Evolutionary conservation across 768 basidiomycete species (phyloP).

Genomic region (Epithele typhae): DNA sequence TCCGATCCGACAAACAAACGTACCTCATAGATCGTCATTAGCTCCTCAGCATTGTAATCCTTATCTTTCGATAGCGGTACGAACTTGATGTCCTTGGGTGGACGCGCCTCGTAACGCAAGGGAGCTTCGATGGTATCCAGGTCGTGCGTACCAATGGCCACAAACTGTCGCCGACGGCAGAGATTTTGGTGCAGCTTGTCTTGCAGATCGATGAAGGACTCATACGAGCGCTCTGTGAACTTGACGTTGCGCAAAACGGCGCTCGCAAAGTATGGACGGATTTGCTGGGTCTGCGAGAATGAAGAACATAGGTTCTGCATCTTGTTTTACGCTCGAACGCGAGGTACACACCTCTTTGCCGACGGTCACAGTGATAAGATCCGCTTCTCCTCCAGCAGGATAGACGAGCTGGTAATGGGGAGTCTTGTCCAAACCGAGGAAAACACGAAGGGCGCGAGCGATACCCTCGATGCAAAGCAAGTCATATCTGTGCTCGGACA

Average conservation of each 20-base stretch:
- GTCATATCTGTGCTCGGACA: conserved; percentile 69
- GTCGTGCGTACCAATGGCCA: conserved; percentile 97
- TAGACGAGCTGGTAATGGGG: conserved; percentile 73
- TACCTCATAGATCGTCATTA: conserved; percentile 95
- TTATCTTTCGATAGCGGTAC: conserved; percentile 77
- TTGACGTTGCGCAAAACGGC: conserved; percentile 87
- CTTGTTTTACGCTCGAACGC: not conserved
- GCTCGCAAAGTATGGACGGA: conserved; percentile 89
- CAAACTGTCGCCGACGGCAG: conserved; percentile 83
- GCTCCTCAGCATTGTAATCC: conserved; percentile 79
- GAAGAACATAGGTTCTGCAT: not conserved
- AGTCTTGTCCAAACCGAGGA: conserved; percentile 63
- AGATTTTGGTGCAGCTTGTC: conserved; percentile 98
- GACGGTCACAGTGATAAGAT: conserved; percentile 64
- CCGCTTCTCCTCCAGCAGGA: conserved; percentile 62
- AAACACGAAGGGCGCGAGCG: conserved; percentile 77
- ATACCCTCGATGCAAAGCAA: conserved; percentile 97
- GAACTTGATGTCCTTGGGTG: conserved; percentile 90
- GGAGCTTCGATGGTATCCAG: conserved; percentile 84
- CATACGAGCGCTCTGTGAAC: conserved; percentile 86
- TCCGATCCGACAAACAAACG: conserved; percentile 15
- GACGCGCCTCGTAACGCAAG: conserved; percentile 80
- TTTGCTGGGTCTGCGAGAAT: conserved; percentile 60
- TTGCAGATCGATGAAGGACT: conserved; percentile 98
- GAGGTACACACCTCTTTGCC: conserved; percentile 61